These are phyloP conservation scores for Crepidotus variabilis DNA, from an alignment of 768 basidiomycete species.

Conservation along the genomic window DNA sequence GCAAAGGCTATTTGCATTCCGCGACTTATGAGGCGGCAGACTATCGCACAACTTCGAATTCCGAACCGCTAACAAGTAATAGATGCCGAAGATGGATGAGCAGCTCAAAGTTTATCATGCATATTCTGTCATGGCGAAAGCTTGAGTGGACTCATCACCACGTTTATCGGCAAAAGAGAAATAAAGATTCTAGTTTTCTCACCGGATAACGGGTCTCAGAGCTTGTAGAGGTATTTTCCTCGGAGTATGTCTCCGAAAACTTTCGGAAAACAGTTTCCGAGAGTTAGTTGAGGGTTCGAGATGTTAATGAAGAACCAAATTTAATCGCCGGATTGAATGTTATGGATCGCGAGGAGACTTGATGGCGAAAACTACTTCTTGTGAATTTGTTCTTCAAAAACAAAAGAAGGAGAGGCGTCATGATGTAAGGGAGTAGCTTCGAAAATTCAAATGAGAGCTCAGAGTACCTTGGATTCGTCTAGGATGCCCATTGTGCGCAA, in stretches of 20 bases:
- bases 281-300: too few relatives aligned
- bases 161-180: neutral
- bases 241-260: too few relatives aligned
- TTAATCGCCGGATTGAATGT: too few relatives aligned
- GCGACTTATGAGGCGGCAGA: neutral
- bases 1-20: neutral
- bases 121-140: neutral
- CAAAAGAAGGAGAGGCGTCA: neutral
- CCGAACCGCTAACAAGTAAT: neutral
- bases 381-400: neutral
- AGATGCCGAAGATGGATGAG: neutral
- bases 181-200: neutral
- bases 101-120: constrained; percentile 14
- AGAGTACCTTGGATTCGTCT: neutral
- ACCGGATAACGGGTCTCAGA: neutral
- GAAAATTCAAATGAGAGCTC: too few relatives aligned
- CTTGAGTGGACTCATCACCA: neutral
- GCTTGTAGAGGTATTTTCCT: too few relatives aligned
- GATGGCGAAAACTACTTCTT: neutral
- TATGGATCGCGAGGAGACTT: neutral
- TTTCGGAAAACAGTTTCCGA: too few relatives aligned
- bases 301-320: too few relatives aligned
- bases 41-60: neutral
- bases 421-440: neutral
- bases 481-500: neutral